Evolutionary conservation across 2,329 filamentous ascomycete species (phyloP).

Genomic region (Ascochyta koolunga): DNA sequence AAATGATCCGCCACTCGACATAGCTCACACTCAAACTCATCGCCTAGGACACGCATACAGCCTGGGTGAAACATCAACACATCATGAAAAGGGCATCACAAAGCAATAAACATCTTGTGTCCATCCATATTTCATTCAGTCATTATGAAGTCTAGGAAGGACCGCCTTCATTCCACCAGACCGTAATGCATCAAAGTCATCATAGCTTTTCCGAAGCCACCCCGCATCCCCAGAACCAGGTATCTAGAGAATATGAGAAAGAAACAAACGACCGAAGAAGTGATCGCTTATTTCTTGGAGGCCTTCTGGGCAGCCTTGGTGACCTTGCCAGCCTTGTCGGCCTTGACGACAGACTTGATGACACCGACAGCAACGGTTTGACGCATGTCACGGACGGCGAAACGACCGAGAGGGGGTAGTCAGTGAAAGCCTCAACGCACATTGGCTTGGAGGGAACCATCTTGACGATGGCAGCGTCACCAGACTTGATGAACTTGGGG

Average conservation of each 20-base stretch:
- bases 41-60: too few relatives aligned
- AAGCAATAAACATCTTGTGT: constrained; percentile 17
- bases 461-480: constrained; percentile 99
- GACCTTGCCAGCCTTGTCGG: constrained; percentile 59
- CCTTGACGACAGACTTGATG: constrained; percentile 71
- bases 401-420: constrained; percentile 99
- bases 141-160: constrained; percentile 50
- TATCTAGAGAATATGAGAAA: constrained; percentile 42
- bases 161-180: constrained; percentile 42
- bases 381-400: constrained; percentile 98
- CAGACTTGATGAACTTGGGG: constrained; percentile 99
- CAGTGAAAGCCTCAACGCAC: constrained; percentile 99
- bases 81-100: background rate
- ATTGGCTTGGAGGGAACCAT: constrained; percentile 99
- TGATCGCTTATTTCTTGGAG: constrained; percentile 50
- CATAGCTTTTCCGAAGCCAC: constrained; percentile 46
- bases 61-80: too few relatives aligned
- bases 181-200: constrained; percentile 49
- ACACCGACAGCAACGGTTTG: constrained; percentile 87
- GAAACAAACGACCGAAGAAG: constrained; percentile 39
- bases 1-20: constrained; percentile 7
- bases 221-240: constrained; percentile 47
- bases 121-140: constrained; percentile 48
- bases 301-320: constrained; percentile 56
- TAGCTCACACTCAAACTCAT: background rate